These are phyloP conservation scores for Paecilomyces niveus DNA, from an alignment of 2,329 filamentous ascomycete species.

Conservation along the genomic window DNA sequence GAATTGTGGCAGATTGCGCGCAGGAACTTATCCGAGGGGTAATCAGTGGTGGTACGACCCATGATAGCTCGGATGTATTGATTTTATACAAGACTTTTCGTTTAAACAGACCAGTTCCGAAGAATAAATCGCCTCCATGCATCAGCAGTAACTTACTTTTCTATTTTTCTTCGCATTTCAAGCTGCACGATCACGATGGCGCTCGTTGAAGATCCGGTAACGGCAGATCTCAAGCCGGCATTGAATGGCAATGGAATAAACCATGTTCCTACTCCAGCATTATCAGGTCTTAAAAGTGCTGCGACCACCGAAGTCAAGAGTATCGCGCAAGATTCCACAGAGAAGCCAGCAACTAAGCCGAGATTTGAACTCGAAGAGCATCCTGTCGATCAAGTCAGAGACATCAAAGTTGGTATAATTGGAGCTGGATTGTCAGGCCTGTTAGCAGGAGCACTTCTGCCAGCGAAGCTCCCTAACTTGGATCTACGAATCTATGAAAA, in stretches of 20 bases:
- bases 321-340: background rate
- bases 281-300: background rate
- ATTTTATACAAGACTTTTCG: background rate
- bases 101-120: background rate
- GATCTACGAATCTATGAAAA: slow-evolving; percentile 62
- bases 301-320: background rate
- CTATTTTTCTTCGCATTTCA: background rate
- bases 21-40: background rate
- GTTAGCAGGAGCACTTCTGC: slow-evolving; percentile 58
- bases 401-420: slow-evolving; percentile 52
- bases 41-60: background rate
- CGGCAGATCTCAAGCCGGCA: background rate
- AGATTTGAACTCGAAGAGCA: slow-evolving; percentile 35
- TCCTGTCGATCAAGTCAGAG: slow-evolving; percentile 42
- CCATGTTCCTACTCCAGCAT: background rate
- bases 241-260: background rate
- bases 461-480: slow-evolving; percentile 61
- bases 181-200: background rate
- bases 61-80: background rate
- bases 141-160: background rate
- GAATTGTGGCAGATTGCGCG: background rate
- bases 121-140: background rate
- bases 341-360: slow-evolving; percentile 4
- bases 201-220: background rate
- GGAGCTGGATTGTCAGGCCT: slow-evolving; percentile 60